Conservation (phyloP, 495 filamentous ascomycete genomes). For the Neurospora sp. region DNA sequence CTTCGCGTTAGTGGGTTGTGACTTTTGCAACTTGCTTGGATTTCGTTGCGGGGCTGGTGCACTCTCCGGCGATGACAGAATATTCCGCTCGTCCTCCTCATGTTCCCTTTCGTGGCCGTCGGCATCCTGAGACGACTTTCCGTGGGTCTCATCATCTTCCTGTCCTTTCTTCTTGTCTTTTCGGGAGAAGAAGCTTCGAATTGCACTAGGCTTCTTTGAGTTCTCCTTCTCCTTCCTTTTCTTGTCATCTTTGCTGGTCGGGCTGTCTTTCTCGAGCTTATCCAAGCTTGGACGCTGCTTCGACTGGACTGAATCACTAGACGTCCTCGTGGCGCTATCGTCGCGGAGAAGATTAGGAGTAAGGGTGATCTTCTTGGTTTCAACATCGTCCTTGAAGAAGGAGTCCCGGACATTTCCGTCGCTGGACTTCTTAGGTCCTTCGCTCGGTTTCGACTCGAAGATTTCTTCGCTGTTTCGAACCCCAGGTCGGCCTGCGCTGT, state of each 20-base stretch:
- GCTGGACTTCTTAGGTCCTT: slow-evolving; percentile 54
- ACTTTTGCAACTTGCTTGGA: slow-evolving; percentile 68
- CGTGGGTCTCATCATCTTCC: slow-evolving; percentile 59
- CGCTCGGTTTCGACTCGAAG: slow-evolving; percentile 44
- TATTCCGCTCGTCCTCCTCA: slow-evolving; percentile 30
- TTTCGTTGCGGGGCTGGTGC: slow-evolving; percentile 40
- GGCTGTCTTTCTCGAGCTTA: slow-evolving; percentile 43
- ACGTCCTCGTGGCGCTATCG: slow-evolving; percentile 51
- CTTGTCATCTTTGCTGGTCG: slow-evolving; percentile 39
- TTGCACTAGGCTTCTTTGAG: slow-evolving; percentile 83
- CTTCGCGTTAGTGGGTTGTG: slow-evolving; percentile 42
- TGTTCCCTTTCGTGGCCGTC: slow-evolving; percentile 33
- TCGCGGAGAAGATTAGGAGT: slow-evolving; percentile 92
- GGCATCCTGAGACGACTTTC: slow-evolving; percentile 48
- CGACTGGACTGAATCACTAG: slow-evolving; percentile 55
- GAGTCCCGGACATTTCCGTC: slow-evolving; percentile 83
- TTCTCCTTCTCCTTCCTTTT: slow-evolving; percentile 70
- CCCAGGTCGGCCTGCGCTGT: slow-evolving; percentile 11
- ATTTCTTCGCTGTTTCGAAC: slow-evolving; percentile 53
- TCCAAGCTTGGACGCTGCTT: slow-evolving; percentile 42
- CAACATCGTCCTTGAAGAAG: slow-evolving; percentile 94
- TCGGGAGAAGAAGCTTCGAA: slow-evolving; percentile 89
- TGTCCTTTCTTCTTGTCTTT: slow-evolving; percentile 78
- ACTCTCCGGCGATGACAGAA: slow-evolving; percentile 26
- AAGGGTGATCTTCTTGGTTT: slow-evolving; percentile 94